phyloP scores from a whole-genome alignment of 495 filamentous ascomycete species.

The Monascus purpureus region DNA sequence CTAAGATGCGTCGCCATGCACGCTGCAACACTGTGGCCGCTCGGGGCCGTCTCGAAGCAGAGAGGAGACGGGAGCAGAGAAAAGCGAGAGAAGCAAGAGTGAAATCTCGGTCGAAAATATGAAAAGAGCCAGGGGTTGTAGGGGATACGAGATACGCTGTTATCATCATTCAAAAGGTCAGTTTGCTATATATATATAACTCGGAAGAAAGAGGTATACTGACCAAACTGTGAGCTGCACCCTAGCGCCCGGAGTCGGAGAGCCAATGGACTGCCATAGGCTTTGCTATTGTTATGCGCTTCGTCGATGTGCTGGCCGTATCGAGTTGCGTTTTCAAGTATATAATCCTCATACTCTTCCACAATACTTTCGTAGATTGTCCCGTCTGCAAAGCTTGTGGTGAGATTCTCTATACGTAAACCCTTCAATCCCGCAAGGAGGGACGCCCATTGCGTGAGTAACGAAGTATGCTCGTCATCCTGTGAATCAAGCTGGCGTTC shows the following conservation, averaged over 20 bases:
- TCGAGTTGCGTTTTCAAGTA: slow-evolving; percentile 4
- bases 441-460: slow-evolving; percentile 43
- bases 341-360: slow-evolving; percentile 39
- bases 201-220: slow-evolving; percentile 4
- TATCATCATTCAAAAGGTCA: not conserved
- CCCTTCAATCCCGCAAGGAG: slow-evolving; percentile 32
- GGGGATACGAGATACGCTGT: slow-evolving; percentile 22
- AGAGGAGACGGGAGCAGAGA: slow-evolving; percentile 47
- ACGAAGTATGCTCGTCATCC: slow-evolving; percentile 15
- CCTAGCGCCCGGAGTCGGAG: slow-evolving; percentile 19
- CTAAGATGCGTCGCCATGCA: slow-evolving; percentile 23
- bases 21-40: slow-evolving; percentile 33
- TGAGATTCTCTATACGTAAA: slow-evolving; percentile 39
- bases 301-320: not conserved
- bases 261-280: slow-evolving; percentile 6
- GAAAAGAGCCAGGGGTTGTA: slow-evolving; percentile 12
- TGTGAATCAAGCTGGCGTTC: slow-evolving; percentile 10
- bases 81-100: slow-evolving; percentile 44
- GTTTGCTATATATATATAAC: no score
- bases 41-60: slow-evolving; percentile 27
- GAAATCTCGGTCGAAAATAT: slow-evolving; percentile 34
- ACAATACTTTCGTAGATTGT: slow-evolving; percentile 43
- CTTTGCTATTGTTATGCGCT: not conserved
- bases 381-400: slow-evolving; percentile 45
- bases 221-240: slow-evolving; percentile 34